A percentile compares a stretch with the other conserved stretches of the same genome.
phyloP scores from a whole-genome alignment of 2,329 filamentous ascomycete genomes.

The Trichoderma sp. region DNA sequence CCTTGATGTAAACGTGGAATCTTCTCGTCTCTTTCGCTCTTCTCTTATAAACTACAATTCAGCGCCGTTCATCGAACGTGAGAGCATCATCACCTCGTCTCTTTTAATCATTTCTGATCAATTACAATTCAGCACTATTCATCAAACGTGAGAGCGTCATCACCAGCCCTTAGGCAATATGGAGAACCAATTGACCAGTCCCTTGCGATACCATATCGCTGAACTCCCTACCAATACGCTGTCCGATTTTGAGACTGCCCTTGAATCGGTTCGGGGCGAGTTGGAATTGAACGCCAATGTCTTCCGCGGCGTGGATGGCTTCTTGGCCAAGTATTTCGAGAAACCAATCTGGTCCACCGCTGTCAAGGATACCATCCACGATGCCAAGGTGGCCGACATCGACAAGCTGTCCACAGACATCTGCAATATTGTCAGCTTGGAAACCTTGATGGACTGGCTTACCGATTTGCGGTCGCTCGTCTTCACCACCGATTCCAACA shows the following conservation, averaged over 20 bases:
- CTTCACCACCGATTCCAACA: rapidly evolving
- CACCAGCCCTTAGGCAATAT: too few species aligned
- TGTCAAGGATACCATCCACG: background rate
- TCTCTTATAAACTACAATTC: too few species aligned
- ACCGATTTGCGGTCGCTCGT: background rate
- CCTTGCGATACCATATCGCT: background rate
- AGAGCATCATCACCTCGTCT: too few species aligned
- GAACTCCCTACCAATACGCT: background rate
- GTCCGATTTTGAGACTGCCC: background rate
- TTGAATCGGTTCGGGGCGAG: background rate
- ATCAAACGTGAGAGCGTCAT: too few species aligned
- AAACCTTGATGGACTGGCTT: background rate
- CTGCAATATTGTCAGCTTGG: background rate
- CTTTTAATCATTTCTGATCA: too few species aligned
- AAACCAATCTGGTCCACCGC: rapidly evolving
- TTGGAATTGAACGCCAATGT: background rate
- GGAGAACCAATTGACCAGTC: background rate
- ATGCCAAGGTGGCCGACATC: background rate
- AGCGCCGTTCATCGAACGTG: too few species aligned
- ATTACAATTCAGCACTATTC: too few species aligned
- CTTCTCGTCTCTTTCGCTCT: too few species aligned
- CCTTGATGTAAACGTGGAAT: background rate
- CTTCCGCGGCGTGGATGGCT: background rate
- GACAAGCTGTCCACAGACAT: background rate
- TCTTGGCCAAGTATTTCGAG: background rate